phyloP scores from a whole-genome alignment of 805 yeast genomes.

The Isabelozyma gotoi region DNA sequence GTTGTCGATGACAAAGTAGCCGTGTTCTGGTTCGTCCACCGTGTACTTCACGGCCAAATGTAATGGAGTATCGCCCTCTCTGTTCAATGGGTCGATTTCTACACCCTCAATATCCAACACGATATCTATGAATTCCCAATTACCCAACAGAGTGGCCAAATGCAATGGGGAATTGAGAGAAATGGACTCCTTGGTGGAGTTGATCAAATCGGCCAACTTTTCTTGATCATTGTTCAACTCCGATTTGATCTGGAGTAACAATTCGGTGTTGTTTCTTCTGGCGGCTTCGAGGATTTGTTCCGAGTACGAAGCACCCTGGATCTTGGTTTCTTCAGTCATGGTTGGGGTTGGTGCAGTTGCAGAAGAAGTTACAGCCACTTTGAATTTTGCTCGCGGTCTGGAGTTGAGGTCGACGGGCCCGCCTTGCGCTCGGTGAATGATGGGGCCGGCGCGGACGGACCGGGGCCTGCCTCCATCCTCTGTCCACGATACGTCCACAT shows the following conservation, averaged over 20 bases:
- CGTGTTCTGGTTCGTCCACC: slow-evolving; percentile 80
- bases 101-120: slow-evolving; percentile 86
- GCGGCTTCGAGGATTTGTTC: slow-evolving; percentile 85
- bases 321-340: slow-evolving; percentile 4
- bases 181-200: slow-evolving; percentile 64
- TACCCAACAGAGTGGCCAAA: slow-evolving; percentile 77
- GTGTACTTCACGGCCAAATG: slow-evolving; percentile 82
- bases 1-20: slow-evolving; percentile 72
- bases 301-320: slow-evolving; percentile 65
- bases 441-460: too few species aligned
- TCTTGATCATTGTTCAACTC: slow-evolving; percentile 39
- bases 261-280: slow-evolving; percentile 82
- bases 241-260: slow-evolving; percentile 56
- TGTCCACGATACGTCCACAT: too few species aligned
- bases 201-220: slow-evolving; percentile 52
- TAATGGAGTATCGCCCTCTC: slow-evolving; percentile 85
- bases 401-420: too few species aligned
- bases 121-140: slow-evolving; percentile 80
- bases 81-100: slow-evolving; percentile 79
- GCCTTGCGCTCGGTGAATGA: too few species aligned
- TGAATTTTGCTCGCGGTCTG: too few species aligned
- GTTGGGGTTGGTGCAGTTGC: background rate
- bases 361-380: background rate
- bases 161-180: slow-evolving; percentile 82
- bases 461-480: too few species aligned